Base-by-base conservation (phyloP, 192 early-diverging fungal genomes). In the Dimargaris verticillata region DNA sequence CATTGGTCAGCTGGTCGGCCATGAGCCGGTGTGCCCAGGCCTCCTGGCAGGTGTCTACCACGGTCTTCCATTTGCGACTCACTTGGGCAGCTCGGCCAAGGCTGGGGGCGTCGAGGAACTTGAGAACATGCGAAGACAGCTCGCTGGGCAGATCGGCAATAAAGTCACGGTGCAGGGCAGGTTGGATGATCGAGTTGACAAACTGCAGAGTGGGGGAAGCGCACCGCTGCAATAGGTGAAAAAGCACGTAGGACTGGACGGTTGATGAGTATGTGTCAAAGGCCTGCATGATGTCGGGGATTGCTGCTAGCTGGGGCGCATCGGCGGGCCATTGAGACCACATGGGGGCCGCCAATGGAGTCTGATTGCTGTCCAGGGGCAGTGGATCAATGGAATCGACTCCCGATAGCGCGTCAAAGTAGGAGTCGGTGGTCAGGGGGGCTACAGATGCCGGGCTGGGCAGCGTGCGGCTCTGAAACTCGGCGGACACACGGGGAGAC, bases 121-220 rank as follows among this genome's bases (percentile, higher is more conserved):
- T 70, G 22, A 97, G 78, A 66, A 97, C 82, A 54, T 91, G 83
- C 51, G 86, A 78, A 33, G 78, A 66, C 24, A 87, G 68, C 61
- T 91, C 86, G 11, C 70, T 44, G 7, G 89, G 89, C 62, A 91
- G 68, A 10, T 74, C 73, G 18, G 77, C 79, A 10, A 99, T 60
- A 71, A 96, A 94, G 74, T 99, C 93, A 64, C 88, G 82, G 63
- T 92, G 89, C 64, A 97, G 77, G 17, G 85, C 83, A 1, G 96
- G 91, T 47, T 89, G 71, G 60, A 99, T 83, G n/a, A 92, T 72
- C 29, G 85, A 82, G 55, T 84, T 83, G n/a, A 93, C 84, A 74
- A 92, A 92, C 72, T 96, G 92, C 59, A 99, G 79, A 2, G 87
- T 84, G 3, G 83, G 74, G 3, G 84, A 80, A 10, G 88, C 81